Evolutionary conservation across 805 yeast species (phyloP), one percentile per base, ranked within the genome.

Genomic region (Wickerhamomyces silvicola): DNA sequence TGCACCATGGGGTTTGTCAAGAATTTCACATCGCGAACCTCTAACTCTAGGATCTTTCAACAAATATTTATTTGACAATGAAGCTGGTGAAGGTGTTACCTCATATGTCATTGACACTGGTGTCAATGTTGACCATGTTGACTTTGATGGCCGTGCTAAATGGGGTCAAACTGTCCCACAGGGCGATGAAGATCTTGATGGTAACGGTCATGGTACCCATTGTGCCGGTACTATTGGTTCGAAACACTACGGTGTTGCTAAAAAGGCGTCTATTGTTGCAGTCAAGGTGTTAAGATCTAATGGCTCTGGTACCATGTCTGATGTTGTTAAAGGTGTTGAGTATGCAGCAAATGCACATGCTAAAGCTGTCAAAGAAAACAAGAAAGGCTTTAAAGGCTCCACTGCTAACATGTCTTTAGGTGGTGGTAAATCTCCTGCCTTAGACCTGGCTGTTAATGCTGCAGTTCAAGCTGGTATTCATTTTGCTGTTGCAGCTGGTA

Each of bases 401-500:
- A 76, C 87, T 16, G 90, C 87, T 29, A 92, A 90, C 66, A 85
- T 87, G 90, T 87, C 96, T 11, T 68, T 88, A 38, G 95, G 95
- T 51, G 96, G 96, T 57, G 94, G 94, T 50, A 81, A 78, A 52
- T 83, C 95, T 4, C 82, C 86, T 31, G 78, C 95, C 7, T 72
- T 88, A 46, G 94, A 86, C 54, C 48, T 78, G 57, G 95, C 95
- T 35, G 94, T 84, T 28, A 77, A 84, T 47, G 95, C 95, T 27
- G 96, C 94, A 24, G 86, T 84, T 30, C 70, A 74, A 42, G 82
- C 88, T 20, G 97, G 96, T 49, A 62, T 90, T 38, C 92, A 85
- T 56, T 81, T 90, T 57, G 94, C 95, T 22, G 95, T 86, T 43
- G 97, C 97, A 31, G 96, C 97, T 19, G 97, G 97, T 64, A 88